phyloP scores from a whole-genome alignment of 495 filamentous ascomycete species.

The Neohortaea acidophila region DNA sequence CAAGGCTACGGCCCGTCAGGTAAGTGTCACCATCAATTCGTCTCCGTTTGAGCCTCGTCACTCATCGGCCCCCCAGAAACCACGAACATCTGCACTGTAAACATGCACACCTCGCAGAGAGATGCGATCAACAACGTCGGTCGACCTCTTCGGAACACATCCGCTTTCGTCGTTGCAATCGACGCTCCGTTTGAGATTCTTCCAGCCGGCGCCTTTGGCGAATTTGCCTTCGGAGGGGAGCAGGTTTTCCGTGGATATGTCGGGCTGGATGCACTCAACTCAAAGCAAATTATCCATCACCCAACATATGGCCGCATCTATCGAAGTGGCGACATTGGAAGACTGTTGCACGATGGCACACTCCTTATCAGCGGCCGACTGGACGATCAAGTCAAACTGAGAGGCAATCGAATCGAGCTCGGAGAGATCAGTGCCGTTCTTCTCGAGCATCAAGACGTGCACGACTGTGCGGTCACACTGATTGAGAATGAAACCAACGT shows the following conservation, averaged over 20 bases:
- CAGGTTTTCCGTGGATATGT: conserved; percentile 64
- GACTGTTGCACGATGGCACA: conserved; percentile 53
- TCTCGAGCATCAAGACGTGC: conserved; percentile 28
- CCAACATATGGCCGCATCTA: conserved; percentile 53
- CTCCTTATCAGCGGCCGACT: conserved; percentile 57
- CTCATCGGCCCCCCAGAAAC: conserved; percentile 59
- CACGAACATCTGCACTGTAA: conserved; percentile 59
- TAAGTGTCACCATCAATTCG: too few relatives aligned
- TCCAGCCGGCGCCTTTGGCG: conserved; percentile 54
- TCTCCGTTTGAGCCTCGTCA: too few relatives aligned
- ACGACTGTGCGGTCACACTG: conserved; percentile 41
- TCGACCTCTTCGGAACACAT: conserved; percentile 51
- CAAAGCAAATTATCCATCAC: conserved; percentile 48
- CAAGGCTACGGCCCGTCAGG: conserved; percentile 67
- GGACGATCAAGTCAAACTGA: conserved; percentile 77
- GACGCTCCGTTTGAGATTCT: conserved; percentile 30
- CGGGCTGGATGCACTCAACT: conserved; percentile 38
- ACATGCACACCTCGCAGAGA: conserved; percentile 29
- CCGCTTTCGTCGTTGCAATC: conserved; percentile 45
- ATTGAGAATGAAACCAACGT: conserved; percentile 18
- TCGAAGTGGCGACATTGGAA: conserved; percentile 61
- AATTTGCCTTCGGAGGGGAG: conserved; percentile 71
- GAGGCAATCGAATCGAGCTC: conserved; percentile 40
- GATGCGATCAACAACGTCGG: conserved; percentile 47
- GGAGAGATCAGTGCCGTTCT: conserved; percentile 54